Base-by-base conservation (phyloP, 306 rosid species). In the Cucumis cinereus region DNA sequence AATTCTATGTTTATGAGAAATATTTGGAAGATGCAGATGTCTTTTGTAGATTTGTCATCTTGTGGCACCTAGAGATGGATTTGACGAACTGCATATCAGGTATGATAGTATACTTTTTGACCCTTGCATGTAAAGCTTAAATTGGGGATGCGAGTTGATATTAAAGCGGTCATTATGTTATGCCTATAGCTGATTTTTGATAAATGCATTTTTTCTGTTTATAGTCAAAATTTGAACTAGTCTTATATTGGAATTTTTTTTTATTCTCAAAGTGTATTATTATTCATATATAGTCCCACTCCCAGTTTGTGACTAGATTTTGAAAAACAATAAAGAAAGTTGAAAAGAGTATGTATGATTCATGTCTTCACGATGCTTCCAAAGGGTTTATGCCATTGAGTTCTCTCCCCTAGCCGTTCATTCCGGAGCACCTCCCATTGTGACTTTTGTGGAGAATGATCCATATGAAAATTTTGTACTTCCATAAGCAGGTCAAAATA, bases 101-200 rank as follows among this genome's bases (percentile, higher is more conserved):
- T 85, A 79, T 9, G 41, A 70, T 40, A 54, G 55, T 75, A 38
- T 80, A 56, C 77, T 78, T 76, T 79, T 78, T 76, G 55, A 74
- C 73, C 79, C 63, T 50, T 82, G 73, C 70, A n/a, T 66, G 83
- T 74, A 83, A 74, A 47, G 84, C 82, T 53, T 79, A 75, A 55
- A 59, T 52, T 26, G 66, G 81, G 73, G 71, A 61, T 66, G 85
- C 72, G 74, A 70, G 77, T 54, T 82, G 74, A 81, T 81, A 17
- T 86, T 86, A 82, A 82, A 79, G 81, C 86, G 85, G 73, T 81
- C 80, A 77, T 82, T 80, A 89, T 84, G 79, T 76, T 79, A 83
- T 78, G 79, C 77, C 79, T 88, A 79, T 78, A 78, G 86, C 80
- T 83, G 80, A 47, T 14, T 83, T 84, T 90, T 83, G 80, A 60